phyloP scores from a whole-genome alignment of 345 rosid genomes.

The Linum tenue region DNA sequence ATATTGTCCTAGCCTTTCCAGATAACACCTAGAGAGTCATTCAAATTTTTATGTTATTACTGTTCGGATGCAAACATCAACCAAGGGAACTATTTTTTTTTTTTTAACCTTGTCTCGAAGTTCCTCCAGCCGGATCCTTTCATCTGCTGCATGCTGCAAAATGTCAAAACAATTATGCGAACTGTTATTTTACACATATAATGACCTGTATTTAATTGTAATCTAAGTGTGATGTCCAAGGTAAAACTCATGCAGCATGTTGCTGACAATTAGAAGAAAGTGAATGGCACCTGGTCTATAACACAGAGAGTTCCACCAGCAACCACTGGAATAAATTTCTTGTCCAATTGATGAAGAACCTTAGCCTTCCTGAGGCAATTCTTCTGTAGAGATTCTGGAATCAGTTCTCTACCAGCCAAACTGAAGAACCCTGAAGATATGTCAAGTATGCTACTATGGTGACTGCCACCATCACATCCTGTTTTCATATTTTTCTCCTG shows the following conservation, averaged over 20 bases:
- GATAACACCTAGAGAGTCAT: slow-evolving; percentile 49
- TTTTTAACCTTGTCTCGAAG: slow-evolving; percentile 56
- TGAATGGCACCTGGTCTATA: slow-evolving; percentile 65
- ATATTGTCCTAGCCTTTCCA: slow-evolving; percentile 61
- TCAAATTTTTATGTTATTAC: slow-evolving; percentile 14
- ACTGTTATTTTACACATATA: neutral
- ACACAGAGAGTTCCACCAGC: slow-evolving; percentile 72
- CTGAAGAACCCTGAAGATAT: slow-evolving; percentile 51
- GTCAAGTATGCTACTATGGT: slow-evolving; percentile 45
- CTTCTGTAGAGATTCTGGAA: slow-evolving; percentile 57
- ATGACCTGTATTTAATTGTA: neutral
- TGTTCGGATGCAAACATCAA: slow-evolving; percentile 9
- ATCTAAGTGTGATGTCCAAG: neutral
- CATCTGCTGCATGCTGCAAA: slow-evolving; percentile 92
- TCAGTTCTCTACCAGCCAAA: slow-evolving; percentile 52
- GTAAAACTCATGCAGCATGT: neutral
- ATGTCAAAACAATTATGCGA: slow-evolving; percentile 8
- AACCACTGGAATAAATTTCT: slow-evolving; percentile 81
- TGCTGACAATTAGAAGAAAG: neutral
- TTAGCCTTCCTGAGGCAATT: slow-evolving; percentile 57
- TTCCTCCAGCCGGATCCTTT: slow-evolving; percentile 91
- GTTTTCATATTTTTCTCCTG: slow-evolving; percentile 29
- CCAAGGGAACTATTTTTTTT: slow-evolving; percentile 6
- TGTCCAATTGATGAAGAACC: slow-evolving; percentile 82
- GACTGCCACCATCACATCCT: slow-evolving; percentile 27